Evolutionary conservation across 78 protist species (phyloP).

Genomic region (Monosiga brevicollis): DNA sequence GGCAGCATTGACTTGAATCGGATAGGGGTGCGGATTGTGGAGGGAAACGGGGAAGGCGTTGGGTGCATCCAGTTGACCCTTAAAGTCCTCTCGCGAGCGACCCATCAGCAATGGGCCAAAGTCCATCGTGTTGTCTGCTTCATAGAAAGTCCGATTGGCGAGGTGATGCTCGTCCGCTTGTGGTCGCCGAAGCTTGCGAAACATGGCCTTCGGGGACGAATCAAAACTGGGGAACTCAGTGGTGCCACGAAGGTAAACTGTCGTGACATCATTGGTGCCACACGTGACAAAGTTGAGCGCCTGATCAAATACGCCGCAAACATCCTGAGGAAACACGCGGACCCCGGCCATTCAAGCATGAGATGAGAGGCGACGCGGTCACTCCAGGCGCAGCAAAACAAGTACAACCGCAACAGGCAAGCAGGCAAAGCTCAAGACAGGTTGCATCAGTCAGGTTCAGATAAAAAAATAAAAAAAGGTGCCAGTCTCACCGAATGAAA

Average conservation of each 20-base stretch:
- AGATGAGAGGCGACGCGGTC: too few relatives aligned
- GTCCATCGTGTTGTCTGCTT: constrained; percentile 9
- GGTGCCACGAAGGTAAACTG: neutral
- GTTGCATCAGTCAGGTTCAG: too few relatives aligned
- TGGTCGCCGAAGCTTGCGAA: neutral
- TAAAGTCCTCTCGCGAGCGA: neutral
- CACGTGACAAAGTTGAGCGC: neutral
- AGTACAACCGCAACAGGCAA: too few relatives aligned
- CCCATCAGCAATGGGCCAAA: constrained; percentile 58
- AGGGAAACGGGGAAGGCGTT: neutral
- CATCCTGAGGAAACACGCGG: too few relatives aligned
- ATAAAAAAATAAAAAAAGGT: too few relatives aligned
- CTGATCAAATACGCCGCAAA: neutral
- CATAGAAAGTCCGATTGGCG: constrained; percentile 7
- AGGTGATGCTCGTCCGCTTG: neutral
- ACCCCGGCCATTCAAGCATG: too few relatives aligned
- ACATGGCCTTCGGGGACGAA: neutral
- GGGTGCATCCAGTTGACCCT: too few relatives aligned
- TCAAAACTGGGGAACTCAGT: neutral
- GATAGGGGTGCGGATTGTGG: neutral
- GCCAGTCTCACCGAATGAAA: neutral
- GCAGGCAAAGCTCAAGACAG: too few relatives aligned
- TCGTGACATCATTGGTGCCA: neutral
- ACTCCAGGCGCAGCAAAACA: too few relatives aligned
- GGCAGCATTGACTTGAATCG: too few relatives aligned